Conservation (phyloP, 768 basidiomycete species). For the Podaxis mareebaensis region DNA sequence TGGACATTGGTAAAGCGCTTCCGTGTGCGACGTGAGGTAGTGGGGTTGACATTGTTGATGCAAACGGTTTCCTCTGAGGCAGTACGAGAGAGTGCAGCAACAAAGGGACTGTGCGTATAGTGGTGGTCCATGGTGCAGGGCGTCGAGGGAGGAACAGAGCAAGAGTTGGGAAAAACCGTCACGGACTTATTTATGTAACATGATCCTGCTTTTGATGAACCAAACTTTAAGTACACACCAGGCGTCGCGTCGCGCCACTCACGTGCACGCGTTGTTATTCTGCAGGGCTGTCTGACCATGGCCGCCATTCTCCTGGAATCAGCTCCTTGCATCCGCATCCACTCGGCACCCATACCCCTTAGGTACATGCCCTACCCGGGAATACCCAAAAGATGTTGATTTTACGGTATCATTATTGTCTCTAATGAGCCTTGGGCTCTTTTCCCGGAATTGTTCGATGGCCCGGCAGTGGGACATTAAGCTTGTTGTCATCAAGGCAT, state of each 20-base stretch:
- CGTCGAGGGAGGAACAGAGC: conserved; percentile 12
- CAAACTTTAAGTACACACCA: conserved; percentile 3
- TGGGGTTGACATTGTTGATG: conserved; percentile 28
- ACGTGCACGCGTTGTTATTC: conserved; percentile 10
- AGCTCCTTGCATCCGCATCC: neutral
- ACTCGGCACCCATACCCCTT: neutral
- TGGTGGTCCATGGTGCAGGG: conserved; percentile 17
- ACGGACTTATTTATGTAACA: conserved; percentile 19
- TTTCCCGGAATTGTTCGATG: neutral
- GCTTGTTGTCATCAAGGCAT: neutral
- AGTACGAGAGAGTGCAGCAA: conserved; percentile 46
- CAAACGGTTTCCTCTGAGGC: conserved; percentile 40
- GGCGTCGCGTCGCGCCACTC: neutral
- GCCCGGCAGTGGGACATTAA: neutral
- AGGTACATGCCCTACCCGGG: neutral
- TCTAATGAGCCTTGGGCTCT: neutral
- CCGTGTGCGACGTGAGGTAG: conserved; percentile 55
- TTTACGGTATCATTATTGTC: neutral
- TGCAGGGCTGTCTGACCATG: neutral
- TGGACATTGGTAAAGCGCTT: conserved; percentile 70
- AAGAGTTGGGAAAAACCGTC: conserved; percentile 17
- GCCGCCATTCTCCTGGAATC: neutral
- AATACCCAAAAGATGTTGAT: neutral
- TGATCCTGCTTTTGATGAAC: conserved; percentile 11
- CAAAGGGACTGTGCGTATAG: conserved; percentile 7